Evolutionary conservation across 805 yeast genomes (phyloP).

Genomic region (Monosporozyma aerobia): DNA sequence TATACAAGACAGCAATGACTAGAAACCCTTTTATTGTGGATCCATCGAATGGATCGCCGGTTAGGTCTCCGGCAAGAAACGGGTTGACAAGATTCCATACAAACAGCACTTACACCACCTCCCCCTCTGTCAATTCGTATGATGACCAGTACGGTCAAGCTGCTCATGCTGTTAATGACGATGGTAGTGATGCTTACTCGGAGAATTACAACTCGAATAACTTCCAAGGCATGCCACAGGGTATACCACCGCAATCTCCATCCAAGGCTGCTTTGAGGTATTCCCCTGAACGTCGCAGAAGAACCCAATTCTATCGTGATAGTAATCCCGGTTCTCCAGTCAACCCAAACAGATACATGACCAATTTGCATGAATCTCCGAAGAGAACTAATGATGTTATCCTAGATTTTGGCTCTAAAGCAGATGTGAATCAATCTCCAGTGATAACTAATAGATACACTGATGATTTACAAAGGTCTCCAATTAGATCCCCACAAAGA

Average conservation of each 20-base stretch:
- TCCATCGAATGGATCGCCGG: slow-evolving; percentile 22
- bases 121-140: not conserved
- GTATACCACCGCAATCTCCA: slow-evolving; percentile 33
- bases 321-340: slow-evolving; percentile 28
- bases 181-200: slow-evolving; percentile 6
- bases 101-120: slow-evolving; percentile 9
- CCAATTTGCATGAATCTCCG: slow-evolving; percentile 66
- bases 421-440: slow-evolving; percentile 9
- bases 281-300: slow-evolving; percentile 33
- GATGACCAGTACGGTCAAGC: not conserved
- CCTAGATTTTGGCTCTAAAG: slow-evolving; percentile 33
- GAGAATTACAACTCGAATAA: slow-evolving; percentile 19
- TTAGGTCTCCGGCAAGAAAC: slow-evolving; percentile 21
- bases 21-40: slow-evolving; percentile 30
- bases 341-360: slow-evolving; percentile 53
- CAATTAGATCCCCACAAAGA: slow-evolving; percentile 4
- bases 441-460: not conserved
- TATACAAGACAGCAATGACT: slow-evolving; percentile 13
- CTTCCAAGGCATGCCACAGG: slow-evolving; percentile 29
- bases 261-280: slow-evolving; percentile 32
- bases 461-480: slow-evolving; percentile 7
- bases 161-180: slow-evolving; percentile 2
- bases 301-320: slow-evolving; percentile 25
- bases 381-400: slow-evolving; percentile 44
- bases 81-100: slow-evolving; percentile 23